Conservation (phyloP, 768 basidiomycete species). For the Russula earlei region DNA sequence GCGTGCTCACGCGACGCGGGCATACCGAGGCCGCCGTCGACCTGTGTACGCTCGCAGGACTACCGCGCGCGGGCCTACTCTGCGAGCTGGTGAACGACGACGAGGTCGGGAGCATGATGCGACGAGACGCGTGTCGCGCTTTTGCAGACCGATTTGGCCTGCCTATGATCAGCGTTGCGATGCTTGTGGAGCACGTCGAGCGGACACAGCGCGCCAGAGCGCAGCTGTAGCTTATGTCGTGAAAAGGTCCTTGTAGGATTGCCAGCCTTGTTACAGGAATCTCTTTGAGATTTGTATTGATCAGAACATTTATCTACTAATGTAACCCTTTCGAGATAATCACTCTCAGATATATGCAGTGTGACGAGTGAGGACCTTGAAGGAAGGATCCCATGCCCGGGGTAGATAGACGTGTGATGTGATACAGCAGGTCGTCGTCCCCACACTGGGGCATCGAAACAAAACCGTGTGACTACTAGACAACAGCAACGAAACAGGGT, state of each 20-base stretch:
- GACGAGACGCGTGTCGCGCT: conserved; percentile 82
- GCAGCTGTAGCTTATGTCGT: neutral
- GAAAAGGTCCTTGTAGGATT: too few relatives aligned
- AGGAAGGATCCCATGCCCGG: too few relatives aligned
- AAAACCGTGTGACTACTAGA: too few relatives aligned
- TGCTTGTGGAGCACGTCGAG: conserved; percentile 44
- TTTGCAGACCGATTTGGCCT: conserved; percentile 88
- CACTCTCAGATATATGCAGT: neutral
- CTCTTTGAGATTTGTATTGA: too few relatives aligned
- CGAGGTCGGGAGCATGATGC: conserved; percentile 82
- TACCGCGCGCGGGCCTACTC: conserved; percentile 66
- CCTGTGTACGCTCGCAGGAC: conserved; percentile 67
- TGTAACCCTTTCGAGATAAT: neutral
- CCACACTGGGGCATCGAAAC: too few relatives aligned
- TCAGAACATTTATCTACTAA: neutral
- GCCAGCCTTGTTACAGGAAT: too few relatives aligned
- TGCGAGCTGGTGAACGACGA: conserved; percentile 96
- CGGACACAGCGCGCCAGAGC: conserved; percentile 5
- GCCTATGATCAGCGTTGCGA: conserved; percentile 92
- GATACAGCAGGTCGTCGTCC: too few relatives aligned
- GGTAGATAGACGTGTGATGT: too few relatives aligned
- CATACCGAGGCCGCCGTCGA: conserved; percentile 93
- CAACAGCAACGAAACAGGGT: too few relatives aligned
- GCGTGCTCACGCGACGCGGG: conserved; percentile 77
- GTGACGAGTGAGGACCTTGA: too few relatives aligned